Evolutionary conservation across 1,284 basidiomycete genomes (phyloP).

Genomic region (Tylopilus orsonianus): DNA sequence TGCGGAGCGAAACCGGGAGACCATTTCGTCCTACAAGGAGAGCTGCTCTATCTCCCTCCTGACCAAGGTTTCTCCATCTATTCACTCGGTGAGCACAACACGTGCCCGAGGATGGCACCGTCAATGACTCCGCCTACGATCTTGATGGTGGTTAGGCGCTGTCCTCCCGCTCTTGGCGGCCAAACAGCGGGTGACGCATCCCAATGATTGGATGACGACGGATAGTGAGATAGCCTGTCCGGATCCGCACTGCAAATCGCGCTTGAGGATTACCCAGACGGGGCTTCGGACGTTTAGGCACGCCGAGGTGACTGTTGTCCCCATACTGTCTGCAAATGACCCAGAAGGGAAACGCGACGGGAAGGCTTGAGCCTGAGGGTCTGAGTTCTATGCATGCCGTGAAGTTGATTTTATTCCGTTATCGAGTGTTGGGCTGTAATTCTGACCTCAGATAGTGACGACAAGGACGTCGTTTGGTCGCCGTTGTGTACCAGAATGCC

Average conservation of each 20-base stretch:
- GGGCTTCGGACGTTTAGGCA: constrained; percentile 53
- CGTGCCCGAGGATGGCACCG: neutral
- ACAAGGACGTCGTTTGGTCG: too few species aligned
- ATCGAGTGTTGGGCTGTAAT: neutral
- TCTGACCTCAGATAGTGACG: neutral
- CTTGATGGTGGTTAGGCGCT: constrained; percentile 26
- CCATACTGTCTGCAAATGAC: constrained; percentile 26
- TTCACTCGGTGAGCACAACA: constrained; percentile 47
- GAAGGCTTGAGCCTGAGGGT: too few species aligned
- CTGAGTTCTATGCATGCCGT: neutral
- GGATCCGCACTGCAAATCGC: constrained; percentile 59
- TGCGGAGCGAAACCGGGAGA: constrained; percentile 66
- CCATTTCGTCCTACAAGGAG: constrained; percentile 58
- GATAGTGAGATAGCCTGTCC: constrained; percentile 59
- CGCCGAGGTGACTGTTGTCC: constrained; percentile 51
- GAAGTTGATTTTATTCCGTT: neutral
- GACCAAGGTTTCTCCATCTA: constrained; percentile 67
- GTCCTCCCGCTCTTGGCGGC: constrained; percentile 60
- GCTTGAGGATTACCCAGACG: constrained; percentile 51
- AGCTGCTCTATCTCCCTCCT: constrained; percentile 58
- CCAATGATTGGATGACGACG: constrained; percentile 67
- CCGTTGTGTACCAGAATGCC: too few species aligned
- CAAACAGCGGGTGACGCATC: constrained; percentile 54
- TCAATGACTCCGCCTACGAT: neutral
- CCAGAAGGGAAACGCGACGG: neutral